Conservation (phyloP, 495 filamentous ascomycete species). For the Xylaria longipes region DNA sequence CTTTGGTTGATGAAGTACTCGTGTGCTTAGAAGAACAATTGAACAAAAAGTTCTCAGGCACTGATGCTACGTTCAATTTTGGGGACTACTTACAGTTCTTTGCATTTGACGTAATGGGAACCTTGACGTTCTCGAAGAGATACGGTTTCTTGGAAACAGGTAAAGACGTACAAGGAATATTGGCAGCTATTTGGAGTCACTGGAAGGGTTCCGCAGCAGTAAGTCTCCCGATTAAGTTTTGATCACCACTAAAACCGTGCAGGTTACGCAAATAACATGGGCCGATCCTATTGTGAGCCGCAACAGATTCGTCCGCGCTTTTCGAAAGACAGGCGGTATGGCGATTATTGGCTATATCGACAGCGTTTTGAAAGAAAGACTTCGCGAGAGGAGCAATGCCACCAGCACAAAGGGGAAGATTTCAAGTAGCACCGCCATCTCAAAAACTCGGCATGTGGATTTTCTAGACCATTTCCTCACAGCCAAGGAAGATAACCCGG, state of each 20-base stretch:
- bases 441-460: conserved; percentile 2
- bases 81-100: conserved; percentile 55
- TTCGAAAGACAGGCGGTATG: conserved; percentile 14
- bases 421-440: neutral
- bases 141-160: conserved; percentile 61
- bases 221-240: conserved; percentile 11
- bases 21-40: conserved; percentile 40
- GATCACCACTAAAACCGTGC: neutral
- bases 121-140: conserved; percentile 61
- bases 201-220: conserved; percentile 40
- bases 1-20: conserved; percentile 21
- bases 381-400: neutral
- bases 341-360: conserved; percentile 1
- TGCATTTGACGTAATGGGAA: conserved; percentile 65
- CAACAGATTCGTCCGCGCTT: conserved; percentile 13
- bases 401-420: neutral
- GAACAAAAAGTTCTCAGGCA: conserved; percentile 40
- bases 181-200: conserved; percentile 45
- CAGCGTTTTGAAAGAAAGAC: neutral
- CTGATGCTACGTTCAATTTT: conserved; percentile 39
- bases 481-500: conserved; percentile 34
- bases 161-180: conserved; percentile 57
- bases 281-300: conserved; percentile 32
- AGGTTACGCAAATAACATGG: conserved; percentile 51
- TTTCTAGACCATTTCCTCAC: conserved; percentile 9